Base-by-base conservation (phyloP, 208 protist genomes). In the Leishmania guyanensis region DNA sequence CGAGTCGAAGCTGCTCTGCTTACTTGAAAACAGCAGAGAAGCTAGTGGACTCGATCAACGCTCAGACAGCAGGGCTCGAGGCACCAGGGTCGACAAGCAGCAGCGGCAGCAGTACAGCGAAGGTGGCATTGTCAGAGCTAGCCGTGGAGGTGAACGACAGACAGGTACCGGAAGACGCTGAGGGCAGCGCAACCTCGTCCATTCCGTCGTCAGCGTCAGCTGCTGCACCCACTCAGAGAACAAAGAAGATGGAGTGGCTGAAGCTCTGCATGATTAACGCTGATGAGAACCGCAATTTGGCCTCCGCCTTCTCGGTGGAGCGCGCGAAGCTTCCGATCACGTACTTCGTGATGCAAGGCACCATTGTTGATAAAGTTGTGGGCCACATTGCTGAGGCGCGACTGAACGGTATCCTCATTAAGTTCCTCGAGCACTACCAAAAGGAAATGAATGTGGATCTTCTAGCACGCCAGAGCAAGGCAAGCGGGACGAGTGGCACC, bases 301-400 rank as follows among this genome's bases (percentile, higher is more conserved):
- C 94, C 58, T 94, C 90, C 22, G 93, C 94, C 69, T 96, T 97
- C 79, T 95, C 93, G 0, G 94, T 97, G 22, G 89, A 96, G 77
- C 90, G 94, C 53, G 89, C 92, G 29, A 94, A 94, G 80, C 85
- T 97, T 51, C 94, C 94, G 3, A 87, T 95, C 48, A 96, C 94
- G 36, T 97, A 95, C 80, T 97, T 97, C 64, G 91, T 97, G 64
- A 94, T 96, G 92, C 91, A 97, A 70, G 92, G 91, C 70, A 97
- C 94, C 22, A 97, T 97, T 39, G 86, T 97, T 68, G 94, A 97
- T 75, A 95, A 94, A 53, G 85, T 96, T 17, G 78, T 87, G 2
- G 91, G 92, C 29, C 89, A 94, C 71, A 72, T 96, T 62, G 77
- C 84, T 14, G 88, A 84, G 39, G 82, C 82, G 20, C 91, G 92